A percentile compares a stretch with the other conserved stretches of the same genome.
phyloP scores from a whole-genome alignment of 257 asterid genomes.

The Prunella vulgaris region DNA sequence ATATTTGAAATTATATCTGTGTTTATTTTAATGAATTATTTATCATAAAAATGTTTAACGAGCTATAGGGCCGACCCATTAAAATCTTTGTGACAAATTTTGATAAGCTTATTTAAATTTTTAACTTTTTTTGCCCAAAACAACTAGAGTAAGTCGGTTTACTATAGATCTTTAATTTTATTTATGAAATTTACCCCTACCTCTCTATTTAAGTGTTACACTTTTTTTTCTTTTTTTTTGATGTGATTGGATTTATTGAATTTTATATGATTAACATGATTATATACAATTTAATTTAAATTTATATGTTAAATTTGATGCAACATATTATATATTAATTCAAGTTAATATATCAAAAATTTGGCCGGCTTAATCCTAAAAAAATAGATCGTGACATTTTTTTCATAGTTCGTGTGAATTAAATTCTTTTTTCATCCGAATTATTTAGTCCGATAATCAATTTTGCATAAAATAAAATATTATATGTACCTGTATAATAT shows the following conservation, averaged over 20 bases:
- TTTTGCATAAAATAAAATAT: no score
- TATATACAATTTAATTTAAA: no score
- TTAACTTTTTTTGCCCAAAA: neutral
- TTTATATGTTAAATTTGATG: no score
- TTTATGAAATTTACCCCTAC: neutral
- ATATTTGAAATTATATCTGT: neutral
- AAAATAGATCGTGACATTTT: no score
- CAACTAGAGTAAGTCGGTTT: neutral
- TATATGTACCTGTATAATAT: no score
- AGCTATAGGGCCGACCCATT: neutral
- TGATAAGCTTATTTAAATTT: neutral
- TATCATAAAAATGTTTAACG: neutral
- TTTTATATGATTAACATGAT: no score
- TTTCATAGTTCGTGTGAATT: no score
- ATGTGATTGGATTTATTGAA: neutral
- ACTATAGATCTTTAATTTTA: neutral
- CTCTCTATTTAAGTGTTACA: neutral
- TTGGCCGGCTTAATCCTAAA: no score
- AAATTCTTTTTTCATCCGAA: no score
- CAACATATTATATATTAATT: no score
- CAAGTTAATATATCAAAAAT: no score
- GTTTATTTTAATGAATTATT: neutral
- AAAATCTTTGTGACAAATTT: neutral
- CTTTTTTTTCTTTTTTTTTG: neutral
- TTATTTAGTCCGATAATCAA: no score